phyloP scores from a whole-genome alignment of 1,284 basidiomycete species.

The Ceratobasidium sp. region DNA sequence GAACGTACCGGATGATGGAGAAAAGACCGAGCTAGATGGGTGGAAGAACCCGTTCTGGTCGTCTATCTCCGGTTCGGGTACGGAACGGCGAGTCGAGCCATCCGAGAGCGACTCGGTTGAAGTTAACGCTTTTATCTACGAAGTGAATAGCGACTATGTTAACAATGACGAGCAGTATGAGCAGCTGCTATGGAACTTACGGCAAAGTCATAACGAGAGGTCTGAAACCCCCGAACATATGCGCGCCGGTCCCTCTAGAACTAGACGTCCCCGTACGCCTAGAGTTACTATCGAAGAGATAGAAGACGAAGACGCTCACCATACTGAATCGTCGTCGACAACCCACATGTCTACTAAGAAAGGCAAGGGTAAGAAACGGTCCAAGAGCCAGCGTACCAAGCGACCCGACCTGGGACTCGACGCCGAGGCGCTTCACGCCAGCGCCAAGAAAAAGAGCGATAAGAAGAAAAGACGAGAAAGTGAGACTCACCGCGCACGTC shows the following conservation, averaged over 20 bases:
- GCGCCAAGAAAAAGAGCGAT: background rate
- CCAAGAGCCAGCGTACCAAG: too few relatives aligned
- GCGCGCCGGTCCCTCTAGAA: background rate
- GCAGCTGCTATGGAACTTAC: background rate
- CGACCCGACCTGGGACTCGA: too few relatives aligned
- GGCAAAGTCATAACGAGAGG: background rate
- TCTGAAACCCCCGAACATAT: background rate
- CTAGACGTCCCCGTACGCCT: background rate
- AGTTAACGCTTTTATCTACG: constrained; percentile 8
- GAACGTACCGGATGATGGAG: too few relatives aligned
- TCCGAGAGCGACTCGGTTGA: background rate
- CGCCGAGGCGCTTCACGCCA: too few relatives aligned
- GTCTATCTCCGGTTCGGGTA: too few relatives aligned
- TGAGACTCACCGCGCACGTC: background rate
- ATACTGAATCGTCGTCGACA: too few relatives aligned
- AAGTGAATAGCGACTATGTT: background rate
- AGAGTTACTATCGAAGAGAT: background rate
- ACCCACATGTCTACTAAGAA: too few relatives aligned
- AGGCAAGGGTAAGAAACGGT: background rate
- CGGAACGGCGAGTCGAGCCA: too few relatives aligned
- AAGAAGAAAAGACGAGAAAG: background rate
- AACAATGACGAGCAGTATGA: background rate
- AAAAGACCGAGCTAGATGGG: too few relatives aligned
- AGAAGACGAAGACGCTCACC: background rate
- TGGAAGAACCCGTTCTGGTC: too few relatives aligned